These are phyloP conservation scores for Pelargonium myrrhifolium DNA, from an alignment of 441 rosid genomes.

Conservation along the genomic window DNA sequence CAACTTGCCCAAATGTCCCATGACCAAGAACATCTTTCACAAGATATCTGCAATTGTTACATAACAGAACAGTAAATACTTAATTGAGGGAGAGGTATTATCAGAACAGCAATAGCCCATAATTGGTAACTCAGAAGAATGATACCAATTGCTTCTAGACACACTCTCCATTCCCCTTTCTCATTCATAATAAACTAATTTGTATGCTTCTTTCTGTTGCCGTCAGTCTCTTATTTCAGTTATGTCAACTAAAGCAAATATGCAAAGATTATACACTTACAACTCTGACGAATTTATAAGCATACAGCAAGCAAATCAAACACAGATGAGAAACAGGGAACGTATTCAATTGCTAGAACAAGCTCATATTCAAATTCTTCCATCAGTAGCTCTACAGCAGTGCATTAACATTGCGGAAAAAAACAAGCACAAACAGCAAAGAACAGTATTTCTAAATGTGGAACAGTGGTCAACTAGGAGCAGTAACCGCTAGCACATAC, in stretches of 20 bases:
- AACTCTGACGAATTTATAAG: neutral
- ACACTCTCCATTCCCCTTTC: neutral
- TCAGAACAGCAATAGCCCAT: slow-evolving; percentile 1
- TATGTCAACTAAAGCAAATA: neutral
- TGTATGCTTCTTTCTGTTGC: neutral
- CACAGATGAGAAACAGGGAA: neutral
- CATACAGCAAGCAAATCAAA: neutral
- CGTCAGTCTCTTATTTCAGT: neutral
- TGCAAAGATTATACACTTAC: neutral
- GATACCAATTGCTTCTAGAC: neutral
- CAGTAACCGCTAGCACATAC: neutral
- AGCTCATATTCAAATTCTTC: neutral
- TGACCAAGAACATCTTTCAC: slow-evolving; percentile 99
- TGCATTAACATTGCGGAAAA: neutral
- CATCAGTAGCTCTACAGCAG: neutral
- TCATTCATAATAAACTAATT: neutral
- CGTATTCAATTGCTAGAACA: neutral
- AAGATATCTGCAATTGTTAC: slow-evolving; percentile 55
- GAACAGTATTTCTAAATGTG: neutral
- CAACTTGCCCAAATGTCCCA: slow-evolving; percentile 99
- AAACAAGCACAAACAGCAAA: neutral
- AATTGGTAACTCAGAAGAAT: neutral
- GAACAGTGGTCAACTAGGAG: neutral
- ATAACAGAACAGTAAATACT: neutral
- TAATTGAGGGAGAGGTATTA: neutral